Percentiles rank a stretch among this genome's conserved stretches.
phyloP scores from a whole-genome alignment of 257 asterid species.

The Nicotiana benthamiana region DNA sequence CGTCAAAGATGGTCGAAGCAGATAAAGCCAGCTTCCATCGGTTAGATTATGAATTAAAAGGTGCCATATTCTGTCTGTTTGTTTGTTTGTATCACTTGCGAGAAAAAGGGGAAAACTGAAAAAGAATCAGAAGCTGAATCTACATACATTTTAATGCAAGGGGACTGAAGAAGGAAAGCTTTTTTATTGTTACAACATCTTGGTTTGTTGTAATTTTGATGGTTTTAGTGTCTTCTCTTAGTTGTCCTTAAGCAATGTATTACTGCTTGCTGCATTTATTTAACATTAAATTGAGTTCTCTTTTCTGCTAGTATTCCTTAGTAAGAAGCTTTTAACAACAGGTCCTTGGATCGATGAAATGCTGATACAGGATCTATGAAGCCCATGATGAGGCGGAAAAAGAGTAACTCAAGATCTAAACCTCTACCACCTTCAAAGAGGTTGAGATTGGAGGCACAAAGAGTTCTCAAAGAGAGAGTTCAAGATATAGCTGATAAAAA shows the following conservation, averaged over 20 bases:
- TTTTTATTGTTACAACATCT: background rate
- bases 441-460: slow-evolving; percentile 89
- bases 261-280: background rate
- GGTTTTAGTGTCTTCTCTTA: background rate
- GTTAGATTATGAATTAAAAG: background rate
- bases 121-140: background rate
- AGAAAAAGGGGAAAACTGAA: no score
- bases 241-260: background rate
- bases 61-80: background rate
- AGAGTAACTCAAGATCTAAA: slow-evolving; percentile 53
- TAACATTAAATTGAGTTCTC: background rate
- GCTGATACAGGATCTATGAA: slow-evolving; percentile 93
- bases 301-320: slow-evolving; percentile 32
- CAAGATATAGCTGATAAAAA: slow-evolving; percentile 96
- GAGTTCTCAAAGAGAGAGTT: slow-evolving; percentile 94
- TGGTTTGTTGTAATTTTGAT: background rate
- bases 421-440: slow-evolving; percentile 97
- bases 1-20: no score
- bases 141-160: background rate
- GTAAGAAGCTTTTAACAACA: slow-evolving; percentile 54
- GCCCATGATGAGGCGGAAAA: slow-evolving; percentile 53
- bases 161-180: background rate
- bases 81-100: background rate
- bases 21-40: background rate
- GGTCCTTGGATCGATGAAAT: slow-evolving; percentile 82